These are phyloP conservation scores for Boletellus deceptivus DNA, from an alignment of 1,284 basidiomycete species.

Conservation along the genomic window DNA sequence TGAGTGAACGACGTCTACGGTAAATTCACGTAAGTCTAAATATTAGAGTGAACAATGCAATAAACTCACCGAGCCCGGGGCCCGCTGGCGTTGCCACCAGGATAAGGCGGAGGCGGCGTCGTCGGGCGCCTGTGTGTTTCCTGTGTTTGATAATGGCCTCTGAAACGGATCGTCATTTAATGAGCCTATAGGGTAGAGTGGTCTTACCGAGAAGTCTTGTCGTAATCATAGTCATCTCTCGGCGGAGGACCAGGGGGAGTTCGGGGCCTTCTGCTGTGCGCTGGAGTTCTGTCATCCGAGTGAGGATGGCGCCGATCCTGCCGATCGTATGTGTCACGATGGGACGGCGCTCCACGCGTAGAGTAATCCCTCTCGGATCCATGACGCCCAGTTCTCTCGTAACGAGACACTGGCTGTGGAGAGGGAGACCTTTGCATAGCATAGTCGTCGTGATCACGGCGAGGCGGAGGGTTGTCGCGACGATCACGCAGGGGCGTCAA, in stretches of 20 bases:
- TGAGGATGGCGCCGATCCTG: constrained; percentile 50
- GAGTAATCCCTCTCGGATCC: constrained; percentile 47
- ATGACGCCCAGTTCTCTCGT: constrained; percentile 39
- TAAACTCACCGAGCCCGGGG: constrained; percentile 52
- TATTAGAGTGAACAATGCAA: neutral
- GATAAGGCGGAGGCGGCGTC: constrained; percentile 55
- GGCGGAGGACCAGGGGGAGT: constrained; percentile 45
- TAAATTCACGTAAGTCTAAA: neutral
- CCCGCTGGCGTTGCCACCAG: constrained; percentile 38
- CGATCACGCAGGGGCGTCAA: constrained; percentile 62
- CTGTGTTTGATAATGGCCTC: constrained; percentile 45
- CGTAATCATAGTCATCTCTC: constrained; percentile 44
- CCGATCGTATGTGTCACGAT: constrained; percentile 55
- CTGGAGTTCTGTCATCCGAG: constrained; percentile 23
- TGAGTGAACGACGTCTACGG: constrained; percentile 68
- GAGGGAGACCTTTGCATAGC: constrained; percentile 49
- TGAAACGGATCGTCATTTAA: constrained; percentile 20
- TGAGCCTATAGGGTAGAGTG: neutral
- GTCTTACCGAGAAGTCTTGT: constrained; percentile 49
- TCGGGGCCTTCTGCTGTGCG: constrained; percentile 39
- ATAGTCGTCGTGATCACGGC: constrained; percentile 68
- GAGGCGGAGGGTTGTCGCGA: constrained; percentile 54
- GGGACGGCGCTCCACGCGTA: constrained; percentile 47
- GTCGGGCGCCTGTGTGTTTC: constrained; percentile 53
- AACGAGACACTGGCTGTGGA: constrained; percentile 40